Base-by-base conservation (phyloP, 257 asterid genomes). In the Euphrasia confusa region DNA sequence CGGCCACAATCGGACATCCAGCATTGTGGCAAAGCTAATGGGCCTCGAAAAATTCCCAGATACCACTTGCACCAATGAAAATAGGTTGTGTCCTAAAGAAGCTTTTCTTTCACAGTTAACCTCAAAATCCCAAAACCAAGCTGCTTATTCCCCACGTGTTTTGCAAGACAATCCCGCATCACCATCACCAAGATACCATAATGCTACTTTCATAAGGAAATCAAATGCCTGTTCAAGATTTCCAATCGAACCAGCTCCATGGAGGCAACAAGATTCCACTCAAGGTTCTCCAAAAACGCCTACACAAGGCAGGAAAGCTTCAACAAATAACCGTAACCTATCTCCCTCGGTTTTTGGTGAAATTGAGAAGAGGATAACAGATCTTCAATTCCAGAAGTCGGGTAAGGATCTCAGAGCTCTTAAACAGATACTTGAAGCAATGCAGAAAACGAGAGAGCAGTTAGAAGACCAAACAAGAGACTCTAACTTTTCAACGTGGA, bases 341-440 rank as follows among this genome's bases (percentile, higher is more conserved):
- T 77, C 93, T 54, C 72, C 80, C 30, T 75, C 98, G 33, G 85
- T 93, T 70, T 89, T 87, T 49, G 88, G 97, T 37, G 84, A 89
- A 77, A 87, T 85, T 60, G 96, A 85, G 77, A 85, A 80, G 80
- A 80, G 96, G 86, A 70, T 89, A 72, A 75, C 87, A 58, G 89
- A 85, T 40, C 82, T 85, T 17, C 94, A 93, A 78, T 84, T 89
- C 79, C 81, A 74, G 63, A 87, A 79, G 66, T 89, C 95, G 0
- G 90, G 95, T 0, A 87, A 82, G 83, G 95, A 89, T 80, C 87
- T 89, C 78, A 81, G 92, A 65, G 97, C 97, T 66, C 96, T 87
- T 32, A 89, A 89, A 61, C 96, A 89, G 75, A 89, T 87, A 74
- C 94, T 89, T 1, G 95, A 82, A 72, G 81, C 86, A 62, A 87